Conservation (phyloP, 768 basidiomycete species). For the Mycena kentingensis region DNA sequence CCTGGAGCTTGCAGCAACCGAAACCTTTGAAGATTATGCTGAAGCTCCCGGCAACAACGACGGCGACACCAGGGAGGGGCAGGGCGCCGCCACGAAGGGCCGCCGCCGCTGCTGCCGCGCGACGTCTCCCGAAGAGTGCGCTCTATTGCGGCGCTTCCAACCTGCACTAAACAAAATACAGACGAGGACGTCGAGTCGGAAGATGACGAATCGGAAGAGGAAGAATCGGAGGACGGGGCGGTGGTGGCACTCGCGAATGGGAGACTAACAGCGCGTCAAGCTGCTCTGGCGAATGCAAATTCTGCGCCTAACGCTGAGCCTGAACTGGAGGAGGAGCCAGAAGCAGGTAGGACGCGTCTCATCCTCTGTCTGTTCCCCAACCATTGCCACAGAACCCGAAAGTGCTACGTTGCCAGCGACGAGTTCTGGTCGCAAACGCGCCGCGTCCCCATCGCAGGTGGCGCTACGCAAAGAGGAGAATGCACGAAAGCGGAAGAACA, state of each 20-base stretch:
- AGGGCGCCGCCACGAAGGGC: not conserved
- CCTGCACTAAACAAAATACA: too few species aligned
- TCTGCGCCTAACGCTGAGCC: conserved; percentile 46
- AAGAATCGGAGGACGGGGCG: conserved; percentile 22
- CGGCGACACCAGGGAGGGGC: not conserved
- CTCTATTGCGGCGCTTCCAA: not conserved
- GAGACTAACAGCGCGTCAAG: conserved; percentile 46
- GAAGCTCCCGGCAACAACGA: conserved; percentile 11
- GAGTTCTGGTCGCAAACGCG: conserved; percentile 45
- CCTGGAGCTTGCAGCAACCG: too few species aligned
- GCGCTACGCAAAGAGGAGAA: conserved; percentile 59
- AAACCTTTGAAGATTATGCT: conserved; percentile 22
- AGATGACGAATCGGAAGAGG: conserved; percentile 32
- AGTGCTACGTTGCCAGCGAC: not conserved
- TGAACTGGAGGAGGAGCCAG: too few species aligned
- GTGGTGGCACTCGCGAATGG: conserved; percentile 17
- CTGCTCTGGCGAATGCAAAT: conserved; percentile 48
- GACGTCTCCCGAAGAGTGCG: conserved; percentile 4
- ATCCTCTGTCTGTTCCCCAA: not conserved
- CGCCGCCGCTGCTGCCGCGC: conserved; percentile 3
- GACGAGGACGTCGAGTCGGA: conserved; percentile 42
- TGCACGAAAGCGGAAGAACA: conserved; percentile 57
- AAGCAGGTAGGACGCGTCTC: conserved; percentile 37
- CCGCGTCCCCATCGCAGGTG: conserved; percentile 52
- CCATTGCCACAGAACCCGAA: not conserved